These are phyloP conservation scores for Gaeumannomyces sp. DNA, from an alignment of 2,329 filamentous ascomycete genomes.

Conservation along the genomic window DNA sequence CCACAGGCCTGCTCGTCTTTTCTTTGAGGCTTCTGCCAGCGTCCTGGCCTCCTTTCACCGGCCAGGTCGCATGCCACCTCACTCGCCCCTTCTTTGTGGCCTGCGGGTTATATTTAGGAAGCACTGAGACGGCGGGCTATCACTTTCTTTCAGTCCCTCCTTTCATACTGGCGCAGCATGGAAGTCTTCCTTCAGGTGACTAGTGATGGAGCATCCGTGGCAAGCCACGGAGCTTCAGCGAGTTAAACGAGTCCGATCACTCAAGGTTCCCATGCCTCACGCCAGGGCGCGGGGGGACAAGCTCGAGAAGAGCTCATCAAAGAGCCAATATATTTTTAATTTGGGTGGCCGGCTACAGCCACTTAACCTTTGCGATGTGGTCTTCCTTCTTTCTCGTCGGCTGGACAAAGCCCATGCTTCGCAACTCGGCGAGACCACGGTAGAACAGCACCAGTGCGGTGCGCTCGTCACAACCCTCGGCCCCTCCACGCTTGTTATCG, in stretches of 20 bases:
- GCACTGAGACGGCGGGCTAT: neutral
- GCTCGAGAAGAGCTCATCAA: neutral
- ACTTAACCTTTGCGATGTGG: constrained; percentile 86
- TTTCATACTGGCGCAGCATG: neutral
- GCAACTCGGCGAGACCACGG: constrained; percentile 75
- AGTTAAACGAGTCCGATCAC: neutral
- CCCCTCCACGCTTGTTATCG: constrained; percentile 19
- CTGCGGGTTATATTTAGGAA: neutral
- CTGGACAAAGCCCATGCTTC: constrained; percentile 81
- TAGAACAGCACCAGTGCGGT: constrained; percentile 73
- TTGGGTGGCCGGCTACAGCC: constrained; percentile 40
- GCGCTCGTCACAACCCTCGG: constrained; percentile 29
- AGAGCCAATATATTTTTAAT: neutral
- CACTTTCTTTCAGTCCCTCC: neutral
- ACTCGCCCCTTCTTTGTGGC: neutral
- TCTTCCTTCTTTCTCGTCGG: constrained; percentile 86
- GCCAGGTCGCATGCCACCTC: neutral
- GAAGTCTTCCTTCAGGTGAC: neutral
- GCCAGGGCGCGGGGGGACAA: neutral
- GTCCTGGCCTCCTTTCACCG: neutral
- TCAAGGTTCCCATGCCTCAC: neutral
- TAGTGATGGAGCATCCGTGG: neutral
- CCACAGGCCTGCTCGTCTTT: neutral
- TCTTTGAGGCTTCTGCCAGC: neutral
- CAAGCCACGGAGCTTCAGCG: neutral